phyloP scores from a whole-genome alignment of 805 yeast species.

The Pichia manshurica region DNA sequence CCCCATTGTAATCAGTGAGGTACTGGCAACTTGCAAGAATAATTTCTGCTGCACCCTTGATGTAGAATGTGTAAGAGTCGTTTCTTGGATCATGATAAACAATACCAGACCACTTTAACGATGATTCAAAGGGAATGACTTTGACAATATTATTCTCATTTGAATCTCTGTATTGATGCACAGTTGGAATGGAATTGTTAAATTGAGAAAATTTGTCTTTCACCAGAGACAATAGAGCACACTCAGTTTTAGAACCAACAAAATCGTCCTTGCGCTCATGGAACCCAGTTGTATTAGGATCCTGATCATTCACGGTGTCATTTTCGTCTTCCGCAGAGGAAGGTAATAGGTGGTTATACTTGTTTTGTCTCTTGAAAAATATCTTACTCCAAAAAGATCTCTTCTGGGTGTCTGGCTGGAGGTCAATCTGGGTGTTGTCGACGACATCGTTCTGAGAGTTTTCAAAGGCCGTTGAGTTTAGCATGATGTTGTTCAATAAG shows the following conservation, averaged over 20 bases:
- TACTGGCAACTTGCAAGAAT: constrained; percentile 55
- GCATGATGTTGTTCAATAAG: constrained; percentile 51
- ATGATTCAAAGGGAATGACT: constrained; percentile 84
- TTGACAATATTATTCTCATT: constrained; percentile 46
- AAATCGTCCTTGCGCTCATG: constrained; percentile 28
- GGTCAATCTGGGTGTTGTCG: not conserved
- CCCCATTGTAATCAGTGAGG: constrained; percentile 3
- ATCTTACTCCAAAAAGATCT: constrained; percentile 3
- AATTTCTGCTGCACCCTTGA: constrained; percentile 95
- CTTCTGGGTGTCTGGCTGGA: no score
- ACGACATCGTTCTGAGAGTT: constrained; percentile 31
- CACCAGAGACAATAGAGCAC: constrained; percentile 74
- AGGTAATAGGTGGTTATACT: constrained; percentile 4
- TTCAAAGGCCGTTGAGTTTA: constrained; percentile 91
- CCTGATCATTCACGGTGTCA: not conserved
- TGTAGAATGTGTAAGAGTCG: constrained; percentile 50
- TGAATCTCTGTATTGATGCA: constrained; percentile 43
- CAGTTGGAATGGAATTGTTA: constrained; percentile 22
- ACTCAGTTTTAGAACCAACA: constrained; percentile 92
- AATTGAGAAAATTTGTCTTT: constrained; percentile 46
- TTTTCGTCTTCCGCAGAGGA: not conserved
- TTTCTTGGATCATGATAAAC: constrained; percentile 43
- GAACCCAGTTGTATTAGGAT: not conserved
- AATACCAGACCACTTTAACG: constrained; percentile 88
- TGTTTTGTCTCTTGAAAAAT: not conserved